phyloP scores from a whole-genome alignment of 768 basidiomycete species.

The Leucocoprinus sp. region DNA sequence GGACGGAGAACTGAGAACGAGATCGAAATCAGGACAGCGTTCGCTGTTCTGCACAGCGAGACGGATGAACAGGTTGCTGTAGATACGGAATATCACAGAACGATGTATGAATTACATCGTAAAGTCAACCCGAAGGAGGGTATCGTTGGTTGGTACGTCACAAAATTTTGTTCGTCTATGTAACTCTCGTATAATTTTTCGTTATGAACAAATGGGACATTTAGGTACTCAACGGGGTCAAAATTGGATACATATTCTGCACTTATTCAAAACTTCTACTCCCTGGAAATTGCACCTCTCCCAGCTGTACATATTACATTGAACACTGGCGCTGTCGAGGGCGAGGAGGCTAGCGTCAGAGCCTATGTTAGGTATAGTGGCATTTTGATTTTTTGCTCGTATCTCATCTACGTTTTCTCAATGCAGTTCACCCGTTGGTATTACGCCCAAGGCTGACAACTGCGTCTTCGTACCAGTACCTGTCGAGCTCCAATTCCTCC shows the following conservation, averaged over 20 bases:
- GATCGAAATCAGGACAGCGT: constrained; percentile 76
- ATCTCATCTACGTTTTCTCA: constrained; percentile 13
- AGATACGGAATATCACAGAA: constrained; percentile 92
- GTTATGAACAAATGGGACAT: not conserved
- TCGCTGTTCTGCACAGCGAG: constrained; percentile 90
- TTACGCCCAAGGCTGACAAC: constrained; percentile 87
- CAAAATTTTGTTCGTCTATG: constrained; percentile 2
- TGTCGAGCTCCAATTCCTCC: constrained; percentile 76
- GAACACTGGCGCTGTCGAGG: constrained; percentile 71
- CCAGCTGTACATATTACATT: constrained; percentile 88
- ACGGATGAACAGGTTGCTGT: constrained; percentile 90
- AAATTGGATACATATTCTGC: constrained; percentile 92
- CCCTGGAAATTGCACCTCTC: constrained; percentile 81
- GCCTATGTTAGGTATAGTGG: constrained; percentile 72
- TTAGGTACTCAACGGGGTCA: constrained; percentile 88
- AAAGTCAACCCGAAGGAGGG: constrained; percentile 80
- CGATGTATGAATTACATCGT: constrained; percentile 86
- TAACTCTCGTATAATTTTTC: not conserved
- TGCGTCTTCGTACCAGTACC: constrained; percentile 91
- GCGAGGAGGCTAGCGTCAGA: constrained; percentile 62
- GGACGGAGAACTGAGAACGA: constrained; percentile 65
- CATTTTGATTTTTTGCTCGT: not conserved
- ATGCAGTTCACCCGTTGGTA: constrained; percentile 76
- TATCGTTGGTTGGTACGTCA: constrained; percentile 87
- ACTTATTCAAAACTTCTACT: constrained; percentile 96